Evolutionary conservation across 2,329 filamentous ascomycete species (phyloP), one percentile per base, ranked within the genome.

Genomic region (Trichoderma sp.): DNA sequence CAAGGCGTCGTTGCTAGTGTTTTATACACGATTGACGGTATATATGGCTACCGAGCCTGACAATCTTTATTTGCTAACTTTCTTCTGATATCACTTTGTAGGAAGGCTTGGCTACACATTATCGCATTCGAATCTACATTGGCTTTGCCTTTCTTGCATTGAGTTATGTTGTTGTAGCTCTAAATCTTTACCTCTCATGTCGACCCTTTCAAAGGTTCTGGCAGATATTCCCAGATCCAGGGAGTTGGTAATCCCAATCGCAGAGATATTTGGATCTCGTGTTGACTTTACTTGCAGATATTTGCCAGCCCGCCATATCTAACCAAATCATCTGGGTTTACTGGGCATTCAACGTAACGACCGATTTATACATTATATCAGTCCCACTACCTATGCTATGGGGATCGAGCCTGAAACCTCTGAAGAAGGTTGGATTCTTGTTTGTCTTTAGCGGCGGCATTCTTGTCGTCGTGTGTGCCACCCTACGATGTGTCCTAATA

Each of bases 161-260:
- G 2, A 87, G 84, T 4, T 89, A 84, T 71, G 66, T 88, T 32
- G 80, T 80, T 0, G 82, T 83, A 5, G 76, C 86, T 32, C 77
- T 84, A 39, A 83, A 83, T 4, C 81, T 88, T 43, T 80, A 87
- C 16, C 77, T 85, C 3, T 81, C 82, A 8, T 89, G 87, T 71
- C 79, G 80, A 28, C 86, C 86, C 0, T 82, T 89, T 65, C 71
- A 78, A 30, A 81, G 81, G 49, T 85, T 86, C 73, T 89, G 87
- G 86, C 86, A 89, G 74, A 87, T 89, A 59, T 78, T 83, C 64
- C 87, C 87, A 0, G 76, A 89, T 34, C 87, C 87, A 0, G 86
- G 87, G 13, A 82, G 83, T 85, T 73, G 73, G 83, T 80, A 37
- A 58, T 52, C 3, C 6, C 39, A 5, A 37, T n/a, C 14, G 13